A percentile compares a stretch with the other conserved stretches of the same genome.
Conservation (phyloP, 73 alveolate species). For the Paramecium biaurelia region DNA sequence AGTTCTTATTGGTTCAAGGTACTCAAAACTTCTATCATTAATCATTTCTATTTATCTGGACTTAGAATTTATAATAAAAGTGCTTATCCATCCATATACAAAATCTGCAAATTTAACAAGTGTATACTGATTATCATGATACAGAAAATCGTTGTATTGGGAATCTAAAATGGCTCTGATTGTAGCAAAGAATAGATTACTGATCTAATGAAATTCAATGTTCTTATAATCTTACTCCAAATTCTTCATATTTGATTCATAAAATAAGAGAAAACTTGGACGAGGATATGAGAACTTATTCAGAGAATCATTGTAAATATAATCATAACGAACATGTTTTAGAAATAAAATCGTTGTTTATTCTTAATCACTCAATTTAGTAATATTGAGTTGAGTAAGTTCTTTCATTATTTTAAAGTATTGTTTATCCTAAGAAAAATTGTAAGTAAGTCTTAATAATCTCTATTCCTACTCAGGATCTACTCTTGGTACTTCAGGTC, state of each 20-base stretch:
- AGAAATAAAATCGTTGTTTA: too few relatives aligned
- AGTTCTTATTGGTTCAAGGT: constrained; percentile 60
- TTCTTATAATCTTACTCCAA: constrained; percentile 19
- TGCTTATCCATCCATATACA: constrained; percentile 80
- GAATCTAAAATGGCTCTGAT: constrained; percentile 82
- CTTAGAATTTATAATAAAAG: constrained; percentile 65
- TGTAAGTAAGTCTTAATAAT: too few relatives aligned
- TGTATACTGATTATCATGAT: constrained; percentile 40
- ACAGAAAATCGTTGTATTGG: constrained; percentile 74
- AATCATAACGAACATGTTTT: too few relatives aligned
- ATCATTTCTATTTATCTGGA: constrained; percentile 64
- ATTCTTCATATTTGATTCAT: background rate
- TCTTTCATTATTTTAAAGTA: too few relatives aligned
- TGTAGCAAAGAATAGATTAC: constrained; percentile 41
- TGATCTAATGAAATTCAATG: constrained; percentile 13
- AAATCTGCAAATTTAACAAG: constrained; percentile 74
- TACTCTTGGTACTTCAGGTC: too few relatives aligned
- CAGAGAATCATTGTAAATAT: background rate
- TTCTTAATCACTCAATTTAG: too few relatives aligned
- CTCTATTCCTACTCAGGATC: too few relatives aligned
- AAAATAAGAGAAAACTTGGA: constrained; percentile 22
- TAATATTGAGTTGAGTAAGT: too few relatives aligned
- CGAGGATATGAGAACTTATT: constrained; percentile 6
- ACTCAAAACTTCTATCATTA: constrained; percentile 69
- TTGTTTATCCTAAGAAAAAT: too few relatives aligned